phyloP scores from a whole-genome alignment of 305 asterid genomes.

The Fraxinus ornus region DNA sequence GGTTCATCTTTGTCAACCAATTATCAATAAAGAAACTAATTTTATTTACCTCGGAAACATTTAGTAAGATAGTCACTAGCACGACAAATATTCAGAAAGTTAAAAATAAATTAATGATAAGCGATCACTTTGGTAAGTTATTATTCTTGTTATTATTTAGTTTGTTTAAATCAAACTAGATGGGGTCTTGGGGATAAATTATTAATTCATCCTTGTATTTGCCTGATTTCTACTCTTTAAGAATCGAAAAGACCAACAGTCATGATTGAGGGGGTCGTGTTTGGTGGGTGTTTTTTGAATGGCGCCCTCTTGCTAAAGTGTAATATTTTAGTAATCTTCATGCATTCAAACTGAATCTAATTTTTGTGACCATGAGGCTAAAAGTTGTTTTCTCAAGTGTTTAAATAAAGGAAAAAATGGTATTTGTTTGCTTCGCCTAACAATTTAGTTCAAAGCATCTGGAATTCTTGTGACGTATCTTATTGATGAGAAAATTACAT shows the following conservation, averaged over 20 bases:
- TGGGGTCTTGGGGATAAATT: not conserved
- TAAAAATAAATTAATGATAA: not conserved
- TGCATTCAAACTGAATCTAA: not conserved
- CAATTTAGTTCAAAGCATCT: not conserved
- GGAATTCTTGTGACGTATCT: not conserved
- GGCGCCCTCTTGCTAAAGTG: conserved; percentile 15
- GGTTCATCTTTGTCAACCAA: not conserved
- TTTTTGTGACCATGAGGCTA: not conserved
- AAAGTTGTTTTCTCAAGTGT: not conserved
- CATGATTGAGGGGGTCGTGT: not conserved
- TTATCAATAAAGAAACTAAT: not conserved
- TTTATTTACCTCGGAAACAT: conserved; percentile 3
- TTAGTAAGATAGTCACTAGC: not conserved
- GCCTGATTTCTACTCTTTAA: not conserved
- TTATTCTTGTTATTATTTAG: not conserved
- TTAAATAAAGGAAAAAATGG: not conserved
- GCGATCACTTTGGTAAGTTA: not conserved
- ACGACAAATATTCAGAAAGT: not conserved
- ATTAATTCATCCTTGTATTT: not conserved
- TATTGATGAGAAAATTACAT: not conserved
- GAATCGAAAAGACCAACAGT: not conserved
- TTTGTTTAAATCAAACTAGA: not conserved
- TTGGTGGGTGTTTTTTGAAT: conserved; percentile 1
- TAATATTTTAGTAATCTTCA: not conserved
- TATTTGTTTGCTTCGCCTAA: not conserved